Evolutionary conservation across 805 yeast species (phyloP), one percentile per base, ranked within the genome.

Genomic region (Yarrowia alimentaria): DNA sequence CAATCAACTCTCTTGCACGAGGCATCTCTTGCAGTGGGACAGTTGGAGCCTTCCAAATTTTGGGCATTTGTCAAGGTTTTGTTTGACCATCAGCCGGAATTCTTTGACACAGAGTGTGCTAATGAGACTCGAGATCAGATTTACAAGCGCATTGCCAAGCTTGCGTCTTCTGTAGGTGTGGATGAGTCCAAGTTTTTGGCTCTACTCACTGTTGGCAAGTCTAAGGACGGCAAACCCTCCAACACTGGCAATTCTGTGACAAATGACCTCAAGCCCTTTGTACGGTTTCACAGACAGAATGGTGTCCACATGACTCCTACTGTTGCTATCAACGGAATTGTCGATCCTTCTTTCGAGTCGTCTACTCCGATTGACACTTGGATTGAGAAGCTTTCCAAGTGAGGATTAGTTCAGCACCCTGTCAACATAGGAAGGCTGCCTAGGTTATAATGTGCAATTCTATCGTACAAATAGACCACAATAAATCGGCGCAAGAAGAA

Each of bases 291-390:
- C 49, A 76, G 96, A 62, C 86, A 85, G 53, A 77, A 81, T 32
- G 88, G 91, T 34, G 78, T 84, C 29, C 95, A 88, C 62, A 81
- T 84, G n/a, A 85, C 93, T 3, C 96, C 96, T 16, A 81, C 93
- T 4, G 84, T 85, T 11, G 64, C 76, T 16, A 68, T 87, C 30
- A 77, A 86, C 63, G 95, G 95, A 1, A 77, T 83, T 43, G 71
- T 72, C 17, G 76, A 75, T 56, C 69, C 71, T 26, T 58, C 71
- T 6, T 74, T 87, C 59, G 84, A 82, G 58, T 79, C 88, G 33
- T 78, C 88, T 7, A 76, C 80, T 45, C 68, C 77, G 5, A 59
- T 71, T 5, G 79, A 71, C 3, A 73, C 72, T 10, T 70, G 75
- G 75, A 17, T 58, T 11, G 63, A 60, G 45, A 60, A 60, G 54